These are phyloP conservation scores for Penicillium samsonianum DNA, from an alignment of 495 filamentous ascomycete species.

Conservation along the genomic window DNA sequence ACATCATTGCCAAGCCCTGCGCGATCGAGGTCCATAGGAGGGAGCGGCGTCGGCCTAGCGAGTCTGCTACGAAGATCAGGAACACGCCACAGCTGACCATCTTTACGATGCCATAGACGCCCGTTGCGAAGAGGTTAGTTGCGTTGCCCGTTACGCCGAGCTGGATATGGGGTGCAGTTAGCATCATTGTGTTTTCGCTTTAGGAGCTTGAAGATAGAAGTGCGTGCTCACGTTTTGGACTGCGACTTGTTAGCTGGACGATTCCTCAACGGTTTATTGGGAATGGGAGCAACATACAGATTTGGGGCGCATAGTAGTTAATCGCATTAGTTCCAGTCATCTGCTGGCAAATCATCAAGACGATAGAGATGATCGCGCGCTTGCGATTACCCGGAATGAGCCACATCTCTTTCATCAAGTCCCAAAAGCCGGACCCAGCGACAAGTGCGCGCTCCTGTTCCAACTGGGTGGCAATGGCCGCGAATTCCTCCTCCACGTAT, in stretches of 20 bases:
- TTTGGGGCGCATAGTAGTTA: constrained; percentile 73
- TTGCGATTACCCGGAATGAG: constrained; percentile 64
- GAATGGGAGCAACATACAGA: constrained; percentile 52
- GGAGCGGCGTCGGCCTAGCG: constrained; percentile 67
- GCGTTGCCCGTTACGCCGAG: constrained; percentile 49
- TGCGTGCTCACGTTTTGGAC: constrained; percentile 28
- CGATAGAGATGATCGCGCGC: constrained; percentile 54
- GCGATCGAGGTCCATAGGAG: constrained; percentile 74
- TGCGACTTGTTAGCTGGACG: constrained; percentile 5
- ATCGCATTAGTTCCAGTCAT: constrained; percentile 67
- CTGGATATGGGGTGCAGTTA: constrained; percentile 11
- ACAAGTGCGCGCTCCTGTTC: constrained; percentile 66
- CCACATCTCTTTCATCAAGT: constrained; percentile 73
- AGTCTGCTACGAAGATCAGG: constrained; percentile 70
- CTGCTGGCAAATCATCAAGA: constrained; percentile 72
- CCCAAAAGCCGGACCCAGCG: constrained; percentile 61
- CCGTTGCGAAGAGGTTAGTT: constrained; percentile 54
- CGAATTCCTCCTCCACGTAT: constrained; percentile 66
- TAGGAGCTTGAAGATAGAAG: background rate
- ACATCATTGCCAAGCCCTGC: constrained; percentile 71
- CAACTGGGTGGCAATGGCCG: constrained; percentile 64
- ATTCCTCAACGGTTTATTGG: background rate
- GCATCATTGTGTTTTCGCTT: background rate
- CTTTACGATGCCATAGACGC: constrained; percentile 56
- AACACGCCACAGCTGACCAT: constrained; percentile 61